Evolutionary conservation across 2,329 filamentous ascomycete species (phyloP), one percentile per base, ranked within the genome.

Genomic region (Aspergillus sp.): DNA sequence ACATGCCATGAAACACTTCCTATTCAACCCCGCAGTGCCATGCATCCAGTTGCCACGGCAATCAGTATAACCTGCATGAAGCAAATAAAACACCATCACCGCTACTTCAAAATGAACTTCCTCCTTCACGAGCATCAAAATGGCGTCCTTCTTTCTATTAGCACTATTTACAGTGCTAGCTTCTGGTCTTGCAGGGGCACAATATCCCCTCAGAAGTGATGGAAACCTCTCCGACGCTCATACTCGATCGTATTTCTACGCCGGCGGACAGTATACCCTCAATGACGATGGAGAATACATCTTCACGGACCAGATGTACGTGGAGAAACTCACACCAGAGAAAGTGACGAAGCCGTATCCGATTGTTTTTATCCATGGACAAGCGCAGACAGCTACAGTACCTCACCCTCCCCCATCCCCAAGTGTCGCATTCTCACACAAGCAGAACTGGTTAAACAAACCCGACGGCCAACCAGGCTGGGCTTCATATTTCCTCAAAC

Each of bases 401-500:
- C 12, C 44, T 32, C 1, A 19, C 3, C 30, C 26, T 30, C 37
- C 12, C 2, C 8, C 43, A 31, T 40, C 28, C 28, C 36, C 7
- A 10, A 26, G n/a, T 11, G 3, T 19, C n/a, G 7, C 13, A 5
- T 10, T 12, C 28, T 37, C 30, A 48, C 12, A 12, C 9, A 26
- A 27, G 28, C 37, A 67, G 61, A 69, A 70, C 39, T 73, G 65
- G 63, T 56, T 73, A 28, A 74, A 73, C 45, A 77, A 70, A 30
- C 74, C 74, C 3, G 72, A 77, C 49, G 68, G 66, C 30, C 59
- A 67, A 5, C 47, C 58, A 44, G 74, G 73, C 34, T 77, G 72
- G 73, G 70, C 72, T 2, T 69, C 70, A 0, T 71, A 66, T 46
- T 75, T 74, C 46, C 55, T 76, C 11, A 53, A 61, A 6, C 54